Conservation (phyloP, 2,329 filamentous ascomycete species). For the Dendrostoma leiphaemia region DNA sequence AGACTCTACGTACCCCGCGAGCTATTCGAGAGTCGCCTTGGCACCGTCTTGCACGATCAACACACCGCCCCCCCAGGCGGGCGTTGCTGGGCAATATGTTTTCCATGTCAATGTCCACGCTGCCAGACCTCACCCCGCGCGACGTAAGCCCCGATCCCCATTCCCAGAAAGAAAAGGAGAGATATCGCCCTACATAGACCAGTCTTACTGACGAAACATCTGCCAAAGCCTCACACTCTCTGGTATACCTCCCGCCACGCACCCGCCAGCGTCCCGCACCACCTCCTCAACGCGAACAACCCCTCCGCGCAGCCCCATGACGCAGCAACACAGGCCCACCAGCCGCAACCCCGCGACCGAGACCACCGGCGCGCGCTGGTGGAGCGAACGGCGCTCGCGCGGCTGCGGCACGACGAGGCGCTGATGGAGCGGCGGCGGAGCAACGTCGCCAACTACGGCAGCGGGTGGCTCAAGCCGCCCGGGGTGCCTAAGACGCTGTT, state of each 20-base stretch:
- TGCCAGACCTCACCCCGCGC: slow-evolving; percentile 67
- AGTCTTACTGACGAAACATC: slow-evolving; percentile 22
- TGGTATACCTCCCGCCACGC: slow-evolving; percentile 69
- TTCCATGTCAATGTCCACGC: slow-evolving; percentile 56
- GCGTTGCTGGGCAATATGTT: slow-evolving; percentile 45
- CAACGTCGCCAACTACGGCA: slow-evolving; percentile 84
- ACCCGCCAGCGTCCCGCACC: slow-evolving; percentile 30
- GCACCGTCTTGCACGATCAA: not conserved
- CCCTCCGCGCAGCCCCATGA: slow-evolving; percentile 23
- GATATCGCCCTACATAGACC: too few species aligned
- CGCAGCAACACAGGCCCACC: slow-evolving; percentile 18
- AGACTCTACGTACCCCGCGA: not conserved
- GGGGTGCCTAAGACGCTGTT: slow-evolving; percentile 87
- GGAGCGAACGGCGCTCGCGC: slow-evolving; percentile 62
- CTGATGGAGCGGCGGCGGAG: slow-evolving; percentile 72
- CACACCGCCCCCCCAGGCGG: not conserved
- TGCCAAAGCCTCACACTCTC: slow-evolving; percentile 67
- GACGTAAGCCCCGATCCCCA: slow-evolving; percentile 52
- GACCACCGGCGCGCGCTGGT: slow-evolving; percentile 31
- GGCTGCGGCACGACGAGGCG: slow-evolving; percentile 74
- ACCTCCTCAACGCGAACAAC: slow-evolving; percentile 13
- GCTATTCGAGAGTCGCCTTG: not conserved
- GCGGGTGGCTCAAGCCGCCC: slow-evolving; percentile 85
- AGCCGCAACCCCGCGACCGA: slow-evolving; percentile 34
- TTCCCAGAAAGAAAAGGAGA: not conserved